Conservation (phyloP, 2,329 filamentous ascomycete species). For the Pyrenophora seminiperda region DNA sequence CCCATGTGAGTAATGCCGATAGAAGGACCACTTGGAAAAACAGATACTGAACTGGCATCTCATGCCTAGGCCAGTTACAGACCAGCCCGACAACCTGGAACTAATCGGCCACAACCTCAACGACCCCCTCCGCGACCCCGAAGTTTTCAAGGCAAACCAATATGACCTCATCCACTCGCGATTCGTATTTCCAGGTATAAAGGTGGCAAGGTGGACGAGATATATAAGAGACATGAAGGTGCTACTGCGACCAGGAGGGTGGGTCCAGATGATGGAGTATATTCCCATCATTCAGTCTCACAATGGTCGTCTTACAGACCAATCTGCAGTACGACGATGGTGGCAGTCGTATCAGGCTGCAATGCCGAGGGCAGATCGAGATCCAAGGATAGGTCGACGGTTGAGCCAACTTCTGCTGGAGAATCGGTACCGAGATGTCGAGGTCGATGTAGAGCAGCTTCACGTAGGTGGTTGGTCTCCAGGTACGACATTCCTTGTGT, state of each 20-base stretch:
- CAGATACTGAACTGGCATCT: neutral
- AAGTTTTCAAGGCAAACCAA: slow-evolving; percentile 65
- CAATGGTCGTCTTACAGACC: slow-evolving; percentile 73
- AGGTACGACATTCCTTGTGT: slow-evolving; percentile 30
- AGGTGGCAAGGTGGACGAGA: slow-evolving; percentile 71
- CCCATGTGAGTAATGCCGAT: slow-evolving; percentile 24
- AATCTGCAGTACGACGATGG: slow-evolving; percentile 46
- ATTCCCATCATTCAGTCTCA: slow-evolving; percentile 86
- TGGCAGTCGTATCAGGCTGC: slow-evolving; percentile 42
- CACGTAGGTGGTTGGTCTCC: slow-evolving; percentile 47
- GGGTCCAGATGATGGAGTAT: slow-evolving; percentile 87
- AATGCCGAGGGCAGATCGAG: slow-evolving; percentile 42
- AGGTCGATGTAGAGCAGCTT: slow-evolving; percentile 34
- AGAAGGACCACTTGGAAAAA: neutral
- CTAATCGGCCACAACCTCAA: slow-evolving; percentile 47
- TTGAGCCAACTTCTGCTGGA: slow-evolving; percentile 37
- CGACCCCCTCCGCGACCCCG: slow-evolving; percentile 44
- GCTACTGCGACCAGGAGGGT: slow-evolving; percentile 75
- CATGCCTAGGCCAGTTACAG: slow-evolving; percentile 26
- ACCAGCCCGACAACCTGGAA: slow-evolving; percentile 47
- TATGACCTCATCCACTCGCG: slow-evolving; percentile 87
- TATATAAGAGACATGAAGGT: slow-evolving; percentile 78
- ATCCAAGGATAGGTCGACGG: slow-evolving; percentile 42
- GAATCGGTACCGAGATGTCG: slow-evolving; percentile 41
- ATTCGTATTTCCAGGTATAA: slow-evolving; percentile 72